phyloP scores from a whole-genome alignment of 1,284 basidiomycete species.

The Cystobasidium sp. region DNA sequence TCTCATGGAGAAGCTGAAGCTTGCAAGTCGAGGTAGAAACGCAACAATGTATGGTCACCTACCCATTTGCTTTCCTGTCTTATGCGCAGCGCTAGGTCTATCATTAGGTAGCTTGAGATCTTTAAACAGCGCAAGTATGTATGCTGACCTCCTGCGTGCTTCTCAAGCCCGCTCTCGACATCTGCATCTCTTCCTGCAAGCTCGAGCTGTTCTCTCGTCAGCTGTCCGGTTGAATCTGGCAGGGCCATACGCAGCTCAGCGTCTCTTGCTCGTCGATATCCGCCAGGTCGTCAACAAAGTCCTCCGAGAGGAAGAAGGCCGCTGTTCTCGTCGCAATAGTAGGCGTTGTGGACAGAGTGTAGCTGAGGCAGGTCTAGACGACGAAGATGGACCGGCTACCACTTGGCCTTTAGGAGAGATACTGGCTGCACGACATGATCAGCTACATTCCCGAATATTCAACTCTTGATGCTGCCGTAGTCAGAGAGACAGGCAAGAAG shows the following conservation, averaged over 20 bases:
- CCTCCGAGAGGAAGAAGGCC: slow-evolving; percentile 61
- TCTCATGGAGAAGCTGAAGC: slow-evolving; percentile 69
- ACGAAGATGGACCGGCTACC: slow-evolving; percentile 66
- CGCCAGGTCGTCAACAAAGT: slow-evolving; percentile 68
- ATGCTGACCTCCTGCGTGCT: background rate
- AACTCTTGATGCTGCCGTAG: slow-evolving; percentile 62
- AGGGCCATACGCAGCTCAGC: slow-evolving; percentile 91
- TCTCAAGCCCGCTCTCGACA: slow-evolving; percentile 71
- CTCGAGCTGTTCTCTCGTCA: slow-evolving; percentile 83
- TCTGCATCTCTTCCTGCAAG: slow-evolving; percentile 90
- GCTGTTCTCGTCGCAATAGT: slow-evolving; percentile 49
- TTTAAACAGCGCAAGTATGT: background rate
- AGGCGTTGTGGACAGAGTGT: slow-evolving; percentile 55
- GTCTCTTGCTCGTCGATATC: slow-evolving; percentile 76
- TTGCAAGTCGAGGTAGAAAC: slow-evolving; percentile 67
- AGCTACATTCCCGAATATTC: slow-evolving; percentile 94
- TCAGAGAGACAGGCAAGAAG: background rate
- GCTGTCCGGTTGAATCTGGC: slow-evolving; percentile 87
- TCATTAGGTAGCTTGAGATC: slow-evolving; percentile 65
- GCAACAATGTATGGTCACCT: slow-evolving; percentile 72
- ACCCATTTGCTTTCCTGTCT: slow-evolving; percentile 84
- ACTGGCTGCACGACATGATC: slow-evolving; percentile 82
- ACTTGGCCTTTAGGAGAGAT: slow-evolving; percentile 98
- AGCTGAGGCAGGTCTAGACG: slow-evolving; percentile 22
- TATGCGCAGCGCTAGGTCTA: slow-evolving; percentile 77